A percentile compares a stretch with the other conserved stretches of the same genome.
Evolutionary conservation across 169 alveolate genomes (phyloP).

Genomic region (Miamiensis avidus): DNA sequence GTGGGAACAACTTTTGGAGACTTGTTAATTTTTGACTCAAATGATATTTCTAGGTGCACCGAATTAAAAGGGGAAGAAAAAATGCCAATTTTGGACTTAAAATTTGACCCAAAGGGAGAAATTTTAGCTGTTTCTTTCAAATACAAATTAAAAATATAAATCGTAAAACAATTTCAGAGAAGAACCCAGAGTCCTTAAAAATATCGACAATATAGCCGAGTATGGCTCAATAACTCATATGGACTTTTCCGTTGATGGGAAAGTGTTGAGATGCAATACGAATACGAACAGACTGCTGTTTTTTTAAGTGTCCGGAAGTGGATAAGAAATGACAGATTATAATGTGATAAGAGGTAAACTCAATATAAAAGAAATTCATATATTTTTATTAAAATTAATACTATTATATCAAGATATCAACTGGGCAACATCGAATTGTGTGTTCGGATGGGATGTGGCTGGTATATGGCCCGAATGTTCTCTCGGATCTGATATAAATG

Average conservation of each 20-base stretch:
- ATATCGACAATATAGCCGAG: conserved; percentile 61
- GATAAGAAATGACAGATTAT: conserved; percentile 6
- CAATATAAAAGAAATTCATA: conserved; percentile 24
- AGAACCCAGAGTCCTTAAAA: conserved; percentile 59
- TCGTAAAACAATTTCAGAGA: conserved; percentile 58
- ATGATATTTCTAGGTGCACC: conserved; percentile 19
- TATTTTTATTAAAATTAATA: not conserved
- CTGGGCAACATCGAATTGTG: conserved; percentile 81
- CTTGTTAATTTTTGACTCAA: not conserved
- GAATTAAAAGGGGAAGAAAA: conserved; percentile 63
- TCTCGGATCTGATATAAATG: conserved; percentile 83
- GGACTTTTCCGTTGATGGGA: conserved; percentile 80
- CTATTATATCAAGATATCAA: conserved; percentile 55
- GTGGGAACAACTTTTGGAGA: conserved; percentile 37
- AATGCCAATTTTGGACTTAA: conserved; percentile 54
- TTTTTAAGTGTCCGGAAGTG: conserved; percentile 37
- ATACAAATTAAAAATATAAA: conserved; percentile 25
- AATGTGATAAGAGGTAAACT: conserved; percentile 58
- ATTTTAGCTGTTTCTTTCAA: conserved; percentile 66
- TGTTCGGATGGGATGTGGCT: conserved; percentile 78
- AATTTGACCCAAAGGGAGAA: conserved; percentile 67
- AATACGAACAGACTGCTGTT: conserved; percentile 72
- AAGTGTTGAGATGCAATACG: conserved; percentile 63
- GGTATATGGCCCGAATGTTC: conserved; percentile 90
- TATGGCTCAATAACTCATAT: conserved; percentile 67